Conservation (phyloP, 75 land plant genomes). For the Sequoia sempervirens region DNA sequence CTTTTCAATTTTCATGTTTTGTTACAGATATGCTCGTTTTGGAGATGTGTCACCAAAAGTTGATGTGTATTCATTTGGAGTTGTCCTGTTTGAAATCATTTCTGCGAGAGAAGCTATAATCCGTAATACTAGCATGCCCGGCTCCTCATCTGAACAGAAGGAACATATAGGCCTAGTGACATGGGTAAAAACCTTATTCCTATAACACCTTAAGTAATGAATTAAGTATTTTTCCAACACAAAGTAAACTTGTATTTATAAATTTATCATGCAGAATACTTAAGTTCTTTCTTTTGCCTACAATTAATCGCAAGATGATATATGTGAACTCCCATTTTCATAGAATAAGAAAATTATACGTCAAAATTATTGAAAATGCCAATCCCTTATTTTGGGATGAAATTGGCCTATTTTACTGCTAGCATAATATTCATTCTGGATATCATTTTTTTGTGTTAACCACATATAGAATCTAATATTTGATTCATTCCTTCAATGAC, state of each 20-base stretch:
- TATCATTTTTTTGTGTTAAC: no score
- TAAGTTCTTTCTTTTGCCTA: neutral
- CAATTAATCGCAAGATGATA: neutral
- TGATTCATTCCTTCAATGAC: no score
- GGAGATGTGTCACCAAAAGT: conserved; percentile 48
- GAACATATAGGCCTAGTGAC: conserved; percentile 27
- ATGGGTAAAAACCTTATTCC: conserved; percentile 14
- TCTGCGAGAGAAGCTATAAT: conserved; percentile 52
- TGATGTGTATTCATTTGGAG: conserved; percentile 52
- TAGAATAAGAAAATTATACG: no score
- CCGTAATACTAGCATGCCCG: conserved; percentile 1
- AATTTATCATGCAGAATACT: neutral
- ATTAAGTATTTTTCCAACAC: neutral
- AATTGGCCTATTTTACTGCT: no score
- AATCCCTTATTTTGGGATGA: no score
- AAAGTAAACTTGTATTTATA: neutral
- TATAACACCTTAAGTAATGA: neutral
- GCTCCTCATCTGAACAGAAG: neutral
- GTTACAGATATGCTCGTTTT: conserved; percentile 42
- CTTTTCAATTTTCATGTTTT: neutral
- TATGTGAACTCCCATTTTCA: no score
- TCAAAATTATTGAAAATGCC: no score
- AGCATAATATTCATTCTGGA: no score
- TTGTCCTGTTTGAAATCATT: conserved; percentile 44
- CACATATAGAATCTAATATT: no score